These are phyloP conservation scores for Stramenopiles sp. DNA, from an alignment of 352 stramenopile genomes.

Conservation along the genomic window DNA sequence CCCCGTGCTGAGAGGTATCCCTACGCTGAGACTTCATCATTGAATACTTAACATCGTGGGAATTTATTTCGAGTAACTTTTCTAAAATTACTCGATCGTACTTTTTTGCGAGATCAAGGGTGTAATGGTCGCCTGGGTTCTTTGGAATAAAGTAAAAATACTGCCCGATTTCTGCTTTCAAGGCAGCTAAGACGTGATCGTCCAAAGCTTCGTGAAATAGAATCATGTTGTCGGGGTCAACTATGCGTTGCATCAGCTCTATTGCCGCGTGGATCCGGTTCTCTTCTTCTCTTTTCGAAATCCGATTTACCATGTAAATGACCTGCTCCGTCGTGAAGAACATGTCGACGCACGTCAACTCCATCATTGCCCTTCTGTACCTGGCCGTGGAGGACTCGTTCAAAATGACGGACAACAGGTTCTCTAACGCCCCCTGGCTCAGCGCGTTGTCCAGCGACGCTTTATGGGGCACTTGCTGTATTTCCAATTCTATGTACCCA, in stretches of 20 bases:
- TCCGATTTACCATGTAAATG: background rate
- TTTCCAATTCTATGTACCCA: background rate
- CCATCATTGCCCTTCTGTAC: background rate
- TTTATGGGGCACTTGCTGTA: background rate
- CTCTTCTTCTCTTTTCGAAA: background rate
- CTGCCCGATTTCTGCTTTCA: background rate
- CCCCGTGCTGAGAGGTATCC: constrained; percentile 61
- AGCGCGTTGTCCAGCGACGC: background rate
- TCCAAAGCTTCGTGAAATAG: background rate
- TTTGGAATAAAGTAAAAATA: background rate
- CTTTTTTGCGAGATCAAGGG: background rate
- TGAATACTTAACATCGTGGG: background rate
- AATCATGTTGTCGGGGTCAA: background rate
- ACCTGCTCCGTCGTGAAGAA: background rate
- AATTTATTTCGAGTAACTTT: background rate
- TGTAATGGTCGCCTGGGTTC: background rate
- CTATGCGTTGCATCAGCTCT: background rate
- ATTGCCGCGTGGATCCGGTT: background rate
- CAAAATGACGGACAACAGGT: background rate
- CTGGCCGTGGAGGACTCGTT: background rate
- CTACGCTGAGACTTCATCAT: background rate
- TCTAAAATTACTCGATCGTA: constrained; percentile 5
- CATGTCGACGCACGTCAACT: background rate
- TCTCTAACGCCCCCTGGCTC: background rate
- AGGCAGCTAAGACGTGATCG: background rate